These are phyloP conservation scores for Auricularia auricula-judae DNA, from an alignment of 768 basidiomycete species.

Conservation along the genomic window DNA sequence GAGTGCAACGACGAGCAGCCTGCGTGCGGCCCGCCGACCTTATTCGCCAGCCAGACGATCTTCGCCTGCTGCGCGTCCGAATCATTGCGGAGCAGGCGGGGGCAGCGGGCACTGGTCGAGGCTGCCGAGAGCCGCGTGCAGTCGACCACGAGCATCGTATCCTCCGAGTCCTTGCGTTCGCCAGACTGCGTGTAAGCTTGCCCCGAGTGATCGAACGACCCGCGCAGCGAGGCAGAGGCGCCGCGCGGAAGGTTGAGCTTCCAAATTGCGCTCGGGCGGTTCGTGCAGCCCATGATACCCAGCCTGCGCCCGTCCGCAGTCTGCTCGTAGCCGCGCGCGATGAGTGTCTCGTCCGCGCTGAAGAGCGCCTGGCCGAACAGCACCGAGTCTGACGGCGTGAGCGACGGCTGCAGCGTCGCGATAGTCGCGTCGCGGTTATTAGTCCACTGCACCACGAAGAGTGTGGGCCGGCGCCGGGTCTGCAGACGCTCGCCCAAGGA, in stretches of 20 bases:
- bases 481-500: constrained; percentile 53
- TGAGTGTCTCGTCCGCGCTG: constrained; percentile 28
- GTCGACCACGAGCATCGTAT: background rate
- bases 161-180: background rate
- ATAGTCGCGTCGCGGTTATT: constrained; percentile 2
- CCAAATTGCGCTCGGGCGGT: constrained; percentile 50
- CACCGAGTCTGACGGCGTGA: background rate
- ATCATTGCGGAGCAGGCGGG: constrained; percentile 30
- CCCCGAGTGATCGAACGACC: background rate
- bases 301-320: constrained; percentile 46
- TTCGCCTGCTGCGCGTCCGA: constrained; percentile 3
- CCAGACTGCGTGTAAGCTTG: background rate
- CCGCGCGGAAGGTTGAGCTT: constrained; percentile 19
- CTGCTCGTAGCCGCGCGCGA: constrained; percentile 52
- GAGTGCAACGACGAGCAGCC: constrained; percentile 42
- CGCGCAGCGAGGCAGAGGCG: background rate
- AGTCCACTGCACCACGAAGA: constrained; percentile 46
- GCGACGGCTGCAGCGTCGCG: constrained; percentile 6
- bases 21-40: constrained; percentile 47
- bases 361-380: constrained; percentile 51
- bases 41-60: constrained; percentile 45
- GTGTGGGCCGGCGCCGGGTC: constrained; percentile 38
- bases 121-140: background rate
- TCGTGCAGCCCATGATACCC: constrained; percentile 49
- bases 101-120: constrained; percentile 35